Evolutionary conservation across 345 rosid genomes (phyloP).

Genomic region (Erucastrum elatum): DNA sequence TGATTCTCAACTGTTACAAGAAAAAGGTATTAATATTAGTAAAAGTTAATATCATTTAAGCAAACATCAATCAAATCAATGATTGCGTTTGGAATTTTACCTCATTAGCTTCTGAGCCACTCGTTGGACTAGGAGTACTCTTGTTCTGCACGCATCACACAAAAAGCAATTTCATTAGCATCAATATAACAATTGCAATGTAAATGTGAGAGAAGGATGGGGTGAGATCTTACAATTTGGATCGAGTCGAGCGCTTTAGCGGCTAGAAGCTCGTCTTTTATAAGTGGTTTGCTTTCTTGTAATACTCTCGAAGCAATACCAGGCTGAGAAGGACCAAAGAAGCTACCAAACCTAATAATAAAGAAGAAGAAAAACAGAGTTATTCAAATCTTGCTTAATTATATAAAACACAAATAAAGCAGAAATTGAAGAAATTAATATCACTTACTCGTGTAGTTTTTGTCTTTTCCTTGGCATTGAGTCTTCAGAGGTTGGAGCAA

Average conservation of each 20-base stretch:
- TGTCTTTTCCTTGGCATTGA: constrained; percentile 35
- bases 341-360: constrained; percentile 50
- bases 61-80: not conserved
- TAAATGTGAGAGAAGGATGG: not conserved
- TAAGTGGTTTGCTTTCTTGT: constrained; percentile 73
- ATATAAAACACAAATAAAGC: not conserved
- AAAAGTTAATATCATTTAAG: not conserved
- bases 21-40: not conserved
- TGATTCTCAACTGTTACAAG: constrained; percentile 34
- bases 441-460: constrained; percentile 54
- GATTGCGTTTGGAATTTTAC: not conserved
- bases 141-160: constrained; percentile 47
- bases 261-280: constrained; percentile 57
- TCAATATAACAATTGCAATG: not conserved
- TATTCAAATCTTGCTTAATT: not conserved
- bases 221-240: constrained; percentile 45
- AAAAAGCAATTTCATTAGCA: constrained; percentile 5
- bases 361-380: not conserved
- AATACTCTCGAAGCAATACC: constrained; percentile 77
- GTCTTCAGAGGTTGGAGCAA: constrained; percentile 22
- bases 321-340: constrained; percentile 87
- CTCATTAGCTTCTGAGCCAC: constrained; percentile 46
- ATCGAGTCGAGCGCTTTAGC: constrained; percentile 38
- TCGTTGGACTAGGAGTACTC: constrained; percentile 42
- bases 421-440: not conserved